Evolutionary conservation across 345 rosid genomes (phyloP), one percentile per base, ranked within the genome.

Genomic region (Aquilaria yunnanensis): DNA sequence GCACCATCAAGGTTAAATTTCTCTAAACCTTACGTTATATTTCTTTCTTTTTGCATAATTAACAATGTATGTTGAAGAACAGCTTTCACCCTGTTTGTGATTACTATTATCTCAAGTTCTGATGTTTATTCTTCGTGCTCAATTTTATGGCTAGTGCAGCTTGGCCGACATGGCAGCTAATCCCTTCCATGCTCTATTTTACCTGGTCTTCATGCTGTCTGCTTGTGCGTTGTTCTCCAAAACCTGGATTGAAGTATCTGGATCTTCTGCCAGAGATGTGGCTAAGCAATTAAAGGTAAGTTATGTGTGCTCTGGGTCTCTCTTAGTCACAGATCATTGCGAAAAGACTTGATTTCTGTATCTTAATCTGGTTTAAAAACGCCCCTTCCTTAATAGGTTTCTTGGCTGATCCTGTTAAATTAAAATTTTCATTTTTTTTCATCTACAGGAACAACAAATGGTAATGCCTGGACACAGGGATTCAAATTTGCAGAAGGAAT

Each of bases 191-290:
- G 88, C 88, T 56, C 75, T 87, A 53, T 87, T 87, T 73, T 87
- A 87, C 65, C 72, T 87, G 23, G 77, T 87, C 37, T 87, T 87
- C 69, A 87, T 87, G 95, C 75, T 87, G 47, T 67, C 84, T 5
- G 89, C 95, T 6, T 87, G 95, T 76, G 91, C 91, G 9, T 77
- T 85, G 23, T 87, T 87, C 81, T 87, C 91, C 23, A 87, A 85
- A 71, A 81, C 94, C 10, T 87, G 94, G 90, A 87, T 87, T 52
- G 90, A 87, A 71, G 90, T 87, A 47, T 85, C 95, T 4, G 89
- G 95, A 14, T 87, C 95, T 56, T 85, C 95, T 32, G 95, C 95
- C 41, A 78, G 61, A 64, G 95, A 87, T 73, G 95, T 87, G 12
- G 87, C 95, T 47, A 85, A 85, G 77, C 91, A 87, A 81, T 89